These are phyloP conservation scores for Hypoxylon sp. DNA, from an alignment of 2,329 filamentous ascomycete species.

Conservation along the genomic window DNA sequence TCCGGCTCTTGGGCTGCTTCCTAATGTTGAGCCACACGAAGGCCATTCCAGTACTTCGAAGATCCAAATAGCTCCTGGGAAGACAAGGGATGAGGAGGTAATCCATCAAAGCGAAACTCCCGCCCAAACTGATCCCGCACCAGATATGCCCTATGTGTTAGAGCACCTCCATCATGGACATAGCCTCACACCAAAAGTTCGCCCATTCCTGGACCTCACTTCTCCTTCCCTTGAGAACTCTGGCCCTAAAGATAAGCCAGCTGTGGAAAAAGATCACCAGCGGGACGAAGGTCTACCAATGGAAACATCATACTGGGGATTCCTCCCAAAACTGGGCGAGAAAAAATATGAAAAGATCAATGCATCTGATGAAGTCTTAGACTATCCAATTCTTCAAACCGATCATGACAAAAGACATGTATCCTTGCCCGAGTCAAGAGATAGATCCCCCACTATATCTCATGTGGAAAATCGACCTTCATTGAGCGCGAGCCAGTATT, in stretches of 20 bases:
- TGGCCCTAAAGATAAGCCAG: conserved; percentile 16
- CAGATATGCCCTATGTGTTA: conserved; percentile 16
- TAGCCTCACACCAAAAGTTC: conserved; percentile 41
- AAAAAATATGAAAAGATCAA: conserved; percentile 19
- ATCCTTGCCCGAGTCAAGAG: conserved; percentile 7
- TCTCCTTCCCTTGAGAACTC: conserved; percentile 4
- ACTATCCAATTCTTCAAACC: not conserved
- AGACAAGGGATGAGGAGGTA: conserved; percentile 13
- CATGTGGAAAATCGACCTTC: conserved; percentile 35
- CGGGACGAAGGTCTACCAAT: conserved; percentile 32
- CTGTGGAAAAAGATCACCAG: conserved; percentile 4
- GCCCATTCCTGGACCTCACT: conserved; percentile 31
- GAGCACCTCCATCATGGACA: conserved; percentile 38
- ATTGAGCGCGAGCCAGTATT: conserved; percentile 29
- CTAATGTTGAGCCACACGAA: conserved; percentile 25
- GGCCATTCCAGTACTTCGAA: conserved; percentile 44
- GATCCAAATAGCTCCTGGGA: conserved; percentile 41
- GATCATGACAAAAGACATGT: not conserved
- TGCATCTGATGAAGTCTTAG: conserved; percentile 1
- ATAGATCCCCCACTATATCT: conserved; percentile 21
- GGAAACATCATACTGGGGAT: conserved; percentile 49
- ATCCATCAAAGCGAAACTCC: conserved; percentile 20
- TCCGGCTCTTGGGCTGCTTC: conserved; percentile 33
- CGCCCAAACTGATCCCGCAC: too few relatives aligned
- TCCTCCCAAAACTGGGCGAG: conserved; percentile 44